These are phyloP conservation scores for Trametes gibbosa DNA, from an alignment of 768 basidiomycete genomes.

Conservation along the genomic window DNA sequence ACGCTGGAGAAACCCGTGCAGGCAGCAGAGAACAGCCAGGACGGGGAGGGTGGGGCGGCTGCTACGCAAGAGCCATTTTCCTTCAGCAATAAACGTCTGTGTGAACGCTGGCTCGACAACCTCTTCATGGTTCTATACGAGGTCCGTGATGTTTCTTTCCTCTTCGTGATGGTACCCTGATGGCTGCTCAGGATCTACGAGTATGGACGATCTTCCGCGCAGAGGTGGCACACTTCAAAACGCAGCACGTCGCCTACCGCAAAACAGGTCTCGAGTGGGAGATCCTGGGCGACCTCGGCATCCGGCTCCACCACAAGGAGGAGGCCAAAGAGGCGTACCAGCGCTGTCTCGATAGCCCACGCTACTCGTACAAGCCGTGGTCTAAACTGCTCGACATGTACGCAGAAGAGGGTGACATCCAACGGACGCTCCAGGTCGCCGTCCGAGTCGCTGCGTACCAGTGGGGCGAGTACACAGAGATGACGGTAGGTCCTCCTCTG, in stretches of 20 bases:
- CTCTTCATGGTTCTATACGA: conserved; percentile 98
- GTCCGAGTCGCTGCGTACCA: conserved; percentile 93
- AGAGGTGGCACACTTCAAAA: conserved; percentile 98
- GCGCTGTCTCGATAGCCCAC: conserved; percentile 81
- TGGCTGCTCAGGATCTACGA: conserved; percentile 71
- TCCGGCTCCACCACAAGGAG: conserved; percentile 95
- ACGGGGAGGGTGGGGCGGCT: conserved; percentile 19
- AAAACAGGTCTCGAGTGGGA: conserved; percentile 99
- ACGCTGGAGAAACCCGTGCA: conserved; percentile 42
- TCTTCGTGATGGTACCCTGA: background rate
- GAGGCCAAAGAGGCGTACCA: conserved; percentile 99
- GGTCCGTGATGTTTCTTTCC: conserved; percentile 42
- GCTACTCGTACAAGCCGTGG: conserved; percentile 93
- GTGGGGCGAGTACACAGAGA: conserved; percentile 85
- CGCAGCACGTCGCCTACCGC: conserved; percentile 95
- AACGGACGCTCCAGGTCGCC: conserved; percentile 85
- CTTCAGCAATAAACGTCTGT: conserved; percentile 94
- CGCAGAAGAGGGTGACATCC: conserved; percentile 94
- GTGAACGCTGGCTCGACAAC: conserved; percentile 97
- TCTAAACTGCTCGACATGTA: conserved; percentile 92
- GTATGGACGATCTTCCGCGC: conserved; percentile 99
- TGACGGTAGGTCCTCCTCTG: conserved; percentile 59
- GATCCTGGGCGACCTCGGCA: conserved; percentile 90
- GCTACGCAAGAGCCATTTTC: conserved; percentile 66
- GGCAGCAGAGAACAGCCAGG: conserved; percentile 37